phyloP scores from a whole-genome alignment of 2,329 filamentous ascomycete genomes.

The Calonectria montana region DNA sequence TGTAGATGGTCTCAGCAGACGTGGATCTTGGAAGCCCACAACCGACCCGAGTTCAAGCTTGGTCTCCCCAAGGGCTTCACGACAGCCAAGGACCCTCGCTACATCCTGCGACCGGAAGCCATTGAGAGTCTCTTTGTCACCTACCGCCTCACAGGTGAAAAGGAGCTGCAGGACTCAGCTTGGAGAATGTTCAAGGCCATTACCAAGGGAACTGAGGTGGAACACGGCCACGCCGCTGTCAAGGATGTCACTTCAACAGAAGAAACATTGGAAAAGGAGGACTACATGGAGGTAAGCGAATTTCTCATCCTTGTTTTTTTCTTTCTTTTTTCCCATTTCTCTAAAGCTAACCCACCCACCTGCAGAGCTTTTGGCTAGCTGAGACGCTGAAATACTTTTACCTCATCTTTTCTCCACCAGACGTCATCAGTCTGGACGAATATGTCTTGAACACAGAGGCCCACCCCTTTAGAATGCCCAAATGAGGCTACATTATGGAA shows the following conservation, averaged over 20 bases:
- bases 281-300: conserved; percentile 68
- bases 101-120: conserved; percentile 63
- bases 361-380: conserved; percentile 76
- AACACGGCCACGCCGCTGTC: conserved; percentile 60
- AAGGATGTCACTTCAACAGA: conserved; percentile 52
- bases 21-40: conserved; percentile 40
- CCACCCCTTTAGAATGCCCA: conserved; percentile 53
- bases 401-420: conserved; percentile 74
- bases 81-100: conserved; percentile 61
- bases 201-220: conserved; percentile 56
- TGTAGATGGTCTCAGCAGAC: conserved; percentile 47
- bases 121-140: conserved; percentile 61
- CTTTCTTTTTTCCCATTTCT: neutral
- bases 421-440: conserved; percentile 73
- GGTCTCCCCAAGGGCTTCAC: conserved; percentile 69
- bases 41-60: conserved; percentile 13
- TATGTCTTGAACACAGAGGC: conserved; percentile 71
- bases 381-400: conserved; percentile 86
- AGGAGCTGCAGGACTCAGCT: conserved; percentile 60
- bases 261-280: conserved; percentile 52
- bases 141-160: conserved; percentile 61
- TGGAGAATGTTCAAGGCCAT: conserved; percentile 66
- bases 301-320: neutral
- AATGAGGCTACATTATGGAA: neutral
- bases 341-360: neutral